A percentile compares a stretch with the other conserved stretches of the same genome.
Conservation (phyloP, 805 yeast species). For the Tetrapisispora arboricola region DNA sequence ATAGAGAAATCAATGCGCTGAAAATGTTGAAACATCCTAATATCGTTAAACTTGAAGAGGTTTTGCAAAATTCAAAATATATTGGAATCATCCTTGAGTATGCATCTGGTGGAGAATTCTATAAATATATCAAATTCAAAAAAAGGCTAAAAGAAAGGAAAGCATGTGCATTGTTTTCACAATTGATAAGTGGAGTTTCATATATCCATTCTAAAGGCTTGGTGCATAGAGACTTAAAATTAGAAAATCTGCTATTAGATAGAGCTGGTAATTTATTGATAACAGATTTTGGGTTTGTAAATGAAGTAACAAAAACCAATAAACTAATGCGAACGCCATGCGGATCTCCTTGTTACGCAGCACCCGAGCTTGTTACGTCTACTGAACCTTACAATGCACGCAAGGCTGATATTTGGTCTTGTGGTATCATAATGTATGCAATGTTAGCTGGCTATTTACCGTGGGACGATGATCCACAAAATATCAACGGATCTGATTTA, state of each 20-base stretch:
- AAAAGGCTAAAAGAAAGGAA: slow-evolving; percentile 75
- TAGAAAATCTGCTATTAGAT: slow-evolving; percentile 77
- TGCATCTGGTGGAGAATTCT: slow-evolving; percentile 95
- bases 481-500: slow-evolving; percentile 92
- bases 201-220: slow-evolving; percentile 90
- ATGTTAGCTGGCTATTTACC: slow-evolving; percentile 97
- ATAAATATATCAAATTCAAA: slow-evolving; percentile 81
- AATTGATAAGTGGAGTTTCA: slow-evolving; percentile 86
- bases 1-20: slow-evolving; percentile 86
- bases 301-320: slow-evolving; percentile 48
- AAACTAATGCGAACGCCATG: slow-evolving; percentile 92
- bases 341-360: slow-evolving; percentile 98
- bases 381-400: slow-evolving; percentile 86
- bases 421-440: slow-evolving; percentile 91
- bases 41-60: slow-evolving; percentile 85
- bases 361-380: slow-evolving; percentile 91
- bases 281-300: slow-evolving; percentile 92
- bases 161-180: slow-evolving; percentile 86
- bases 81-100: slow-evolving; percentile 94
- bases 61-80: slow-evolving; percentile 85
- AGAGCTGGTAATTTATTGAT: slow-evolving; percentile 78
- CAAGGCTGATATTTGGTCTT: slow-evolving; percentile 94
- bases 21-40: slow-evolving; percentile 86
- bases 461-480: slow-evolving; percentile 93
- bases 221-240: slow-evolving; percentile 82